Base-by-base conservation (phyloP, 2,329 filamentous ascomycete genomes). In the Fulvia fulva region DNA sequence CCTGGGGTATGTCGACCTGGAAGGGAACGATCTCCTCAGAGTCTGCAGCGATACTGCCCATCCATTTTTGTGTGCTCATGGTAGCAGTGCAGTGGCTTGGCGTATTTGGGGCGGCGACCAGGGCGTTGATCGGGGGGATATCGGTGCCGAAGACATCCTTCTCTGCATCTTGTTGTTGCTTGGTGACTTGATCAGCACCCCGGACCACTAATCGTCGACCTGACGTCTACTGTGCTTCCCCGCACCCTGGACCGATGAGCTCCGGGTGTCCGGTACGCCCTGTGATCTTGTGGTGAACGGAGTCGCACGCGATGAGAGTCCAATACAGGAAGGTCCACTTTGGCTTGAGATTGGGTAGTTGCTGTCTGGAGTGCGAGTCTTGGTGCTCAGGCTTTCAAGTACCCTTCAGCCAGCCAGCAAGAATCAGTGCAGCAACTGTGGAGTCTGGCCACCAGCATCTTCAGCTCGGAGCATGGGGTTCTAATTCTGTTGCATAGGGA, bases 1-100 rank as follows among this genome's bases (percentile, higher is more conserved):
- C 66, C 53, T 70, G 55, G 1, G 72, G 67, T 25, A 76, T 71
- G 5, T 58, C 66, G 23, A 73, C 68, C 30, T 71, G 67, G 63
- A 75, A 75, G 0, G 71, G 65, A 5, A 63, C 69, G 56, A 74
- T 68, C 11, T 49, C 46, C 16, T 61, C 55, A 37, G 52, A 44
- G 26, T 32, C 47, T 9, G 47, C 22, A 28, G 51, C 53, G 26
- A 50, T 47, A 8, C 11, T 32, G 23, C 23, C 37, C 19, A 43
- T 26, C 45, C 30, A 55, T 43, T 43, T 44, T n/a, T 41, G 22
- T 25, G 32, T 43, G 12, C 30, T 26, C 32, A 26, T 53, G 30
- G 34, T 26, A n/a, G 32, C 5, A 2, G 25, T n/a, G 16, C n/a
- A n/a, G n/a, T n/a, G n/a, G n/a, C n/a, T n/a, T n/a, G n/a, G n/a